Percentiles rank a stretch among this genome's conserved stretches.
Conservation (phyloP, 2,329 filamentous ascomycete genomes). For the Raffaelea albimanens region DNA sequence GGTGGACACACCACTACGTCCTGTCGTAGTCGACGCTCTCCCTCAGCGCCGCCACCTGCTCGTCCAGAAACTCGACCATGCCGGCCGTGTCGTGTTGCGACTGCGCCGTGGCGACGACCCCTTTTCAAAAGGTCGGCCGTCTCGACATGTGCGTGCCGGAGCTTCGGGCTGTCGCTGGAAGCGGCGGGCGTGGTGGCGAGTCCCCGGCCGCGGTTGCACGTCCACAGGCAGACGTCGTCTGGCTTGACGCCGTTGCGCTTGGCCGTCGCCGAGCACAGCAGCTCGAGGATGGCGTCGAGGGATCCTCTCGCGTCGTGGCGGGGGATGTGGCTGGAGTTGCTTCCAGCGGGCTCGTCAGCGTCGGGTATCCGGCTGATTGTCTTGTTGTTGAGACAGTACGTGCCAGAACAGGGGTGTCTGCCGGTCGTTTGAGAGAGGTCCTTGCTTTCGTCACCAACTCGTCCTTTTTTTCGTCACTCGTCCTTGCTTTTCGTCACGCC, state of each 20-base stretch:
- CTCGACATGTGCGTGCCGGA: no score
- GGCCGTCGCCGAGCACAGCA: slow-evolving; percentile 9
- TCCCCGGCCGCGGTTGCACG: no score
- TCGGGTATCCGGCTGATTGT: slow-evolving; percentile 12
- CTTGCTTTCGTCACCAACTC: no score
- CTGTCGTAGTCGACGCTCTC: not conserved
- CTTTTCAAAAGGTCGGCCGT: no score
- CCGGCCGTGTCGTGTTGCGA: not conserved
- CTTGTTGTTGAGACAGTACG: slow-evolving; percentile 14
- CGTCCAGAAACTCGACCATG: not conserved
- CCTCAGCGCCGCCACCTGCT: not conserved
- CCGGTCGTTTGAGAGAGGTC: slow-evolving; percentile 6
- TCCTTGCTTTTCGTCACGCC: slow-evolving; percentile 15
- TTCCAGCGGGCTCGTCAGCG: not conserved
- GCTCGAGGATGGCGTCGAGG: slow-evolving; percentile 14
- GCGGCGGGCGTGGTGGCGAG: no score
- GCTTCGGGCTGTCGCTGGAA: no score
- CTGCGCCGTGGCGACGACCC: not conserved
- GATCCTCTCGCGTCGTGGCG: slow-evolving; percentile 8
- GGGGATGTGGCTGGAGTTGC: not conserved
- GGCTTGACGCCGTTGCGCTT: slow-evolving; percentile 7
- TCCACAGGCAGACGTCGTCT: slow-evolving; percentile 3
- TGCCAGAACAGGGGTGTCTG: slow-evolving; percentile 14
- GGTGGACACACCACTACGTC: no score
- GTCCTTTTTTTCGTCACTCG: slow-evolving; percentile 13